These are phyloP conservation scores for Metschnikowia drakensbergensis DNA, from an alignment of 805 yeast genomes.

Conservation along the genomic window DNA sequence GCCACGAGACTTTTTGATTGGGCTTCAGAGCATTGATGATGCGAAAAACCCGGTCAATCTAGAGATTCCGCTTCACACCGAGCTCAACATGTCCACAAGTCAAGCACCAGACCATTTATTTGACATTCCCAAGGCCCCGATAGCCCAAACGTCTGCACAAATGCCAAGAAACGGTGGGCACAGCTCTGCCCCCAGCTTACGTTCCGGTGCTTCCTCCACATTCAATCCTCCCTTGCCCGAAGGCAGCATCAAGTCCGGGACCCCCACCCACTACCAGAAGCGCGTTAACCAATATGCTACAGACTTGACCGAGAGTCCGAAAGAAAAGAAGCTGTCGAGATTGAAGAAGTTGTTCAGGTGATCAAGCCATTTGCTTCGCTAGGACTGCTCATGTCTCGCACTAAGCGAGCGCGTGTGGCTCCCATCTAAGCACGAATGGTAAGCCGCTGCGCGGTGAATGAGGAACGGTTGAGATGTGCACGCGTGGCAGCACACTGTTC, in stretches of 20 bases:
- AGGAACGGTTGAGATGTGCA: too few species aligned
- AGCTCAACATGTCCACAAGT: slow-evolving; percentile 11
- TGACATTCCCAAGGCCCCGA: slow-evolving; percentile 10
- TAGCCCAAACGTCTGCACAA: background rate
- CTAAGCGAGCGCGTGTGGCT: too few species aligned
- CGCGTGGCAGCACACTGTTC: too few species aligned
- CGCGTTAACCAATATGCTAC: slow-evolving; percentile 12
- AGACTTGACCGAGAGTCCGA: slow-evolving; percentile 12
- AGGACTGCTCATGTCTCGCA: too few species aligned
- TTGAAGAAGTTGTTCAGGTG: slow-evolving; percentile 18
- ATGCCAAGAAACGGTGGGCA: background rate
- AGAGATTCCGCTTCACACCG: slow-evolving; percentile 26
- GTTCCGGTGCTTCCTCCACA: background rate
- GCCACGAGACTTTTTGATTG: slow-evolving; percentile 47
- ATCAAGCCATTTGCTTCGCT: background rate
- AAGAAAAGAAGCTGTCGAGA: slow-evolving; percentile 19
- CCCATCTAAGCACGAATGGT: too few species aligned
- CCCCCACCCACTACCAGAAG: slow-evolving; percentile 15
- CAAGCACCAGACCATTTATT: slow-evolving; percentile 18
- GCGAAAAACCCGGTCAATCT: slow-evolving; percentile 38
- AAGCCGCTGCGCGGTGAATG: too few species aligned
- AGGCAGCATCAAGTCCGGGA: slow-evolving; percentile 2
- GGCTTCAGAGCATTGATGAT: slow-evolving; percentile 38
- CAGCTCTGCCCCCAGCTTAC: background rate
- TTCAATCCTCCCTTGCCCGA: slow-evolving; percentile 10